Evolutionary conservation across 2,329 filamentous ascomycete species (phyloP), one percentile per base, ranked within the genome.

Genomic region (Neofusicoccum kwambonambiense): DNA sequence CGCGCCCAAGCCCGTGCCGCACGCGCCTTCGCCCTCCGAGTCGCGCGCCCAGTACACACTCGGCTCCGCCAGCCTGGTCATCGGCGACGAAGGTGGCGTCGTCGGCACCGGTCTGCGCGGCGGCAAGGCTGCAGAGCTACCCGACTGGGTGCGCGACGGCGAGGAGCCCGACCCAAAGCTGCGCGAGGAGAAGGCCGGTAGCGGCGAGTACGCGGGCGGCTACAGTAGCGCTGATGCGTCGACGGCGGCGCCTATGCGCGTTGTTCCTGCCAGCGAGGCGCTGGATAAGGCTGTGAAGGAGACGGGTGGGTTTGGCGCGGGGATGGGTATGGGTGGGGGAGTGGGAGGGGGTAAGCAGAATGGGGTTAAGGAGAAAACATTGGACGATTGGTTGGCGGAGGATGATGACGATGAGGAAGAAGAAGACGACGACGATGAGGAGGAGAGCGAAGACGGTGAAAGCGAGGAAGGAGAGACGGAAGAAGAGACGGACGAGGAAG

Each of bases 331-430:
- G 78, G 62, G 69, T 31, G 71, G 22, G 71, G 78, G 13, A 15
- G 70, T 71, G 57, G 74, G 72, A 12, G 77, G 77, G 8, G 77
- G 74, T 44, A 85, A 79, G 70, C 76, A 79, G 13, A 88, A 88
- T 72, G 76, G 86, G 80, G 77, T 79, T 4, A 88, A 88, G 60
- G 87, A 87, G 45, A 97, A 96, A 84, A 92, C 89, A 19, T 80
- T 99, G 67, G 93, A 98, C 79, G 92, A 97, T 75, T 98, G 95
- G 93, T 82, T 98, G 64, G 92, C 89, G 4, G 90, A 92, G 72
- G 87, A 87, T 49, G 86, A 87, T 15, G 83, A 83, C 9, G 83
- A 84, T 27, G 83, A 82, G 1, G 83, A 83, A 6, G 81, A 83
- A 5, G 84, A 84, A 1, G 82, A 84, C 34, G 70, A 73, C 60